Base-by-base conservation (phyloP, 2,329 filamentous ascomycete species). In the Rutstroemia sydowiana region DNA sequence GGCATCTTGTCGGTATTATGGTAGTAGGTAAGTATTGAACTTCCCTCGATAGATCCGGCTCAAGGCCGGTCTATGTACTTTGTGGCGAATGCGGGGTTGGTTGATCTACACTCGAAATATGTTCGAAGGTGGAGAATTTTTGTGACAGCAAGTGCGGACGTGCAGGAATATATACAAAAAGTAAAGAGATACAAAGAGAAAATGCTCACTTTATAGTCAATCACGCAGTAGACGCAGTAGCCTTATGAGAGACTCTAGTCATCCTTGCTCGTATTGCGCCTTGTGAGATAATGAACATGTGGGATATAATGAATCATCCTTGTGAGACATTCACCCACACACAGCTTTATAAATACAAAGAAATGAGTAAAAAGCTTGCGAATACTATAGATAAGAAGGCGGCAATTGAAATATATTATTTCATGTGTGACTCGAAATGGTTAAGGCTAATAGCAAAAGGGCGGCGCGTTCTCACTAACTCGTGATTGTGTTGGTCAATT, bases 41-140 rank as follows among this genome's bases (percentile, higher is more conserved):
- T 7, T 6, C 18, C 2, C 41, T 31, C n/a, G 44, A 31, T 53
- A 51, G 40, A 54, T 55, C 63, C 63, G 63, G 63, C 63, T 63
- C 63, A 45, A 46, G 61, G 63, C 63, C 63, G 63, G 63, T 60
- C 61, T 61, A 57, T 60, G 54, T 59, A 58, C 52, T 40, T 37
- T 36, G 20, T 48, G 28, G 43, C 37, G 49, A 48, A 41, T 42
- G 36, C 28, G 52, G 45, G 43, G 44, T 11, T 36, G 18, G 18
- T 32, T 32, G 48, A 48, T 48, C 14, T 48, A 49, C 37, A 14
- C 4, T 30, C 9, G 48, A 48, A 52, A 23, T 10, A 7, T 14
- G 42, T 30, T 36, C 14, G 50, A 32, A 7, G 20, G 48, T 48
- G 32, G 34, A 28, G 5, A 45, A 37, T 21, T 31, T 34, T 28